A percentile compares a stretch with the other conserved stretches of the same genome.
Conservation (phyloP, 148 eudicot genomes). For the Dysphania ambrosioides region DNA sequence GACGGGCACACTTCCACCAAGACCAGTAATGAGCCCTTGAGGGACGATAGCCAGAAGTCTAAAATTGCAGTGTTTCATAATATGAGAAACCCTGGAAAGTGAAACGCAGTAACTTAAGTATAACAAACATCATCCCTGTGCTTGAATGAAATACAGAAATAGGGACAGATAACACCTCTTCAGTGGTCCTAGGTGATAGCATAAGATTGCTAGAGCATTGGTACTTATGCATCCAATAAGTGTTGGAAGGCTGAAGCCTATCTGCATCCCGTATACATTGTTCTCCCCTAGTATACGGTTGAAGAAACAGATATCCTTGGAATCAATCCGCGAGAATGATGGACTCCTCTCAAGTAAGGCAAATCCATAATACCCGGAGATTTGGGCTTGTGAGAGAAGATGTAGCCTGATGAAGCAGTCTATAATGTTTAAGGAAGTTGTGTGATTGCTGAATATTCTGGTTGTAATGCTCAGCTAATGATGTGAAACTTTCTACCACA, state of each 20-base stretch:
- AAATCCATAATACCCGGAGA: conserved; percentile 43
- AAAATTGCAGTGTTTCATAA: conserved; percentile 68
- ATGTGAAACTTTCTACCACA: conserved; percentile 16
- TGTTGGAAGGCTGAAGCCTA: conserved; percentile 68
- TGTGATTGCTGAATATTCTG: conserved; percentile 2
- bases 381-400: conserved; percentile 21
- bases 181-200: conserved; percentile 69
- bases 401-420: conserved; percentile 9
- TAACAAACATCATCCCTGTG: not conserved
- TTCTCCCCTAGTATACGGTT: conserved; percentile 67
- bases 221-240: conserved; percentile 90
- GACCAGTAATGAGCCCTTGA: conserved; percentile 98
- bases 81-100: conserved; percentile 70
- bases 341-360: conserved; percentile 47
- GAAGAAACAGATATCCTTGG: conserved; percentile 65
- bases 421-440: conserved; percentile 15
- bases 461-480: conserved; percentile 16
- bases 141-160: not conserved
- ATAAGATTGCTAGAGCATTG: conserved; percentile 85
- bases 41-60: conserved; percentile 86
- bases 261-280: conserved; percentile 85
- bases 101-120: not conserved
- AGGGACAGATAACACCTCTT: conserved; percentile 62
- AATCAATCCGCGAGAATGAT: conserved; percentile 52
- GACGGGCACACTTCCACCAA: conserved; percentile 98